Evolutionary conservation across 2,329 filamentous ascomycete species (phyloP).

Genomic region (Xylaria sp.): DNA sequence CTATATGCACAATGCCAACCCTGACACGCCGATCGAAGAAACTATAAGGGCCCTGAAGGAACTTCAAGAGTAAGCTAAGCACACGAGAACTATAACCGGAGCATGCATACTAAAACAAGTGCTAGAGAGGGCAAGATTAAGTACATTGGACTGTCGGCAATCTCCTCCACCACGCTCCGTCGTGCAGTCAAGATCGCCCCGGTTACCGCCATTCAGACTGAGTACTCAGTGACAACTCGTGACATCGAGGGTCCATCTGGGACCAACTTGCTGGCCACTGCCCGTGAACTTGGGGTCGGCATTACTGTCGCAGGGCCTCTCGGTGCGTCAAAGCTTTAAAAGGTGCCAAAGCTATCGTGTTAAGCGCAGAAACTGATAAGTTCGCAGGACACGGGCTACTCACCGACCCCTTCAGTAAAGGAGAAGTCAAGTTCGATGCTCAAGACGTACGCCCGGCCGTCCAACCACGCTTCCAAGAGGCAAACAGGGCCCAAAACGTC

Average conservation of each 20-base stretch:
- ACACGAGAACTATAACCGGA: no score
- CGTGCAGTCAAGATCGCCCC: neutral
- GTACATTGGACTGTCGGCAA: conserved; percentile 62
- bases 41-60: conserved; percentile 58
- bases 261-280: conserved; percentile 56
- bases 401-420: no score
- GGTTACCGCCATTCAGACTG: neutral
- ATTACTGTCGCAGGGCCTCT: conserved; percentile 47
- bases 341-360: no score
- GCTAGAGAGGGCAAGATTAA: conserved; percentile 62
- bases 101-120: no score
- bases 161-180: conserved; percentile 54
- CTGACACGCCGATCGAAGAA: conserved; percentile 58
- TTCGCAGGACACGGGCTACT: no score
- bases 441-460: no score
- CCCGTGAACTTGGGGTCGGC: conserved; percentile 60
- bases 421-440: no score
- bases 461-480: neutral
- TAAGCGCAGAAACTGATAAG: no score
- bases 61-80: conserved; percentile 50
- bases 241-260: neutral
- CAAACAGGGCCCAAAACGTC: neutral
- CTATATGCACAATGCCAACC: conserved; percentile 58
- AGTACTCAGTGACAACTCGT: neutral
- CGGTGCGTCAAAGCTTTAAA: no score